phyloP scores from a whole-genome alignment of 768 basidiomycete species.

The Sarcodon sp. region DNA sequence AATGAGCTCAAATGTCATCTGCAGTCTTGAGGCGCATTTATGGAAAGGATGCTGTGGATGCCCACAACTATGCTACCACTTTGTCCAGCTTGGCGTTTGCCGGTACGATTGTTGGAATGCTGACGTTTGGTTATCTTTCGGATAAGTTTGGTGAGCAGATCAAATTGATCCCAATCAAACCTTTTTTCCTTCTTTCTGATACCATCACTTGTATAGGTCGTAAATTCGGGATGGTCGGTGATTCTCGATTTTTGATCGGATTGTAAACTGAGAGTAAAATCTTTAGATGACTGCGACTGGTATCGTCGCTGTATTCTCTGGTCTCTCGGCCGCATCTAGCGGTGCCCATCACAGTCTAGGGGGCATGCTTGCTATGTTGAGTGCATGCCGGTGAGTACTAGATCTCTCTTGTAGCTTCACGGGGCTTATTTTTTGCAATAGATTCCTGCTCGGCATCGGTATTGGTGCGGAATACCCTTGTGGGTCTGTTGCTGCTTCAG shows the following conservation, averaged over 20 bases:
- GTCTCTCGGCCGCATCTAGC: constrained; percentile 68
- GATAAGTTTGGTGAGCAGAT: constrained; percentile 59
- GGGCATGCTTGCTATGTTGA: constrained; percentile 70
- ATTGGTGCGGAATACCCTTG: constrained; percentile 86
- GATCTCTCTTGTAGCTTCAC: neutral
- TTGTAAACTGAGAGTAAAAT: neutral
- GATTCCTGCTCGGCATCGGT: constrained; percentile 83
- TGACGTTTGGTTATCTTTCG: constrained; percentile 69
- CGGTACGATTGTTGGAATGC: constrained; percentile 81
- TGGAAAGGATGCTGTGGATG: constrained; percentile 33
- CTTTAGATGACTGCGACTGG: constrained; percentile 65
- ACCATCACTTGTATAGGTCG: constrained; percentile 12
- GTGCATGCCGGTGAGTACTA: constrained; percentile 51
- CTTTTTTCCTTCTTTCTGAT: neutral
- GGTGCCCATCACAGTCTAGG: constrained; percentile 62
- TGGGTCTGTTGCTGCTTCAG: constrained; percentile 79
- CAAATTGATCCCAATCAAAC: constrained; percentile 12
- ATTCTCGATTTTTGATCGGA: neutral
- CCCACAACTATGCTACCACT: constrained; percentile 46
- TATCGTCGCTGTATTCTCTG: constrained; percentile 79
- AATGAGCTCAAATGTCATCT: constrained; percentile 4
- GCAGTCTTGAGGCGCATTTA: constrained; percentile 65
- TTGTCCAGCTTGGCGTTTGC: constrained; percentile 69
- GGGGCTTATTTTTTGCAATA: constrained; percentile 11
- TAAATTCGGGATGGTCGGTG: constrained; percentile 78